These are phyloP conservation scores for Anthostomella pinea DNA, from an alignment of 2,329 filamentous ascomycete species.

Conservation along the genomic window DNA sequence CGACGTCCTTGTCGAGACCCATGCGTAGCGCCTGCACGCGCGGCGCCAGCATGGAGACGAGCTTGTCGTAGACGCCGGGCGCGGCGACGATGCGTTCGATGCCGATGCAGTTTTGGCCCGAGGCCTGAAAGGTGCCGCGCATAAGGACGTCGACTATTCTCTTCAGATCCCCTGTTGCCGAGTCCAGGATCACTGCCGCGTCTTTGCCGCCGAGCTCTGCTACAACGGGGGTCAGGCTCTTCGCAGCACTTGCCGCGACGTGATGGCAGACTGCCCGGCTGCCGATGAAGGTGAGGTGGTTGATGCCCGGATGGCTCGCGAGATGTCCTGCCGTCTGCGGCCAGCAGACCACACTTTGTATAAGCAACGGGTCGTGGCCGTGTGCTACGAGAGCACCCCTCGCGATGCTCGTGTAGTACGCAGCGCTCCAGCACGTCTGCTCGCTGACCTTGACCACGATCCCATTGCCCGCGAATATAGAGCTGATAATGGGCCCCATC, in stretches of 20 bases:
- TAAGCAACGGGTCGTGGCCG: conserved; percentile 75
- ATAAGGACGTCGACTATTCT: conserved; percentile 80
- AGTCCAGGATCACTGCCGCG: conserved; percentile 84
- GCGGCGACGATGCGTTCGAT: conserved; percentile 89
- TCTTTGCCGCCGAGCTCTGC: conserved; percentile 96
- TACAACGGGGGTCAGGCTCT: conserved; percentile 79
- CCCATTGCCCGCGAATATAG: conserved; percentile 86
- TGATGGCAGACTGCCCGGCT: conserved; percentile 82
- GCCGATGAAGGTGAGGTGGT: conserved; percentile 95
- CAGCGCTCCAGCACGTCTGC: conserved; percentile 88
- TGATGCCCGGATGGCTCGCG: conserved; percentile 79
- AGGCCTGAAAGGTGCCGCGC: conserved; percentile 89
- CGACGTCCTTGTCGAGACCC: conserved; percentile 77
- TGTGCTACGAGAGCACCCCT: conserved; percentile 77
- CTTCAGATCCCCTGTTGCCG: conserved; percentile 61
- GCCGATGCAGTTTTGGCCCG: conserved; percentile 96
- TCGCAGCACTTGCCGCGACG: conserved; percentile 83
- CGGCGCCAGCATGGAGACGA: conserved; percentile 68
- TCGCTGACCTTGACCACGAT: conserved; percentile 94
- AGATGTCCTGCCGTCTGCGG: conserved; percentile 77
- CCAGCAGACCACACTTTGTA: conserved; percentile 87
- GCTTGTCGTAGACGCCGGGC: conserved; percentile 69
- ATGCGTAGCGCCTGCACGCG: conserved; percentile 73
- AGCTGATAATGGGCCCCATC: conserved; percentile 84
- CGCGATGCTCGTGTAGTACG: conserved; percentile 77